Conservation (phyloP, 73 alveolate genomes). For the Stentor roeselii region DNA sequence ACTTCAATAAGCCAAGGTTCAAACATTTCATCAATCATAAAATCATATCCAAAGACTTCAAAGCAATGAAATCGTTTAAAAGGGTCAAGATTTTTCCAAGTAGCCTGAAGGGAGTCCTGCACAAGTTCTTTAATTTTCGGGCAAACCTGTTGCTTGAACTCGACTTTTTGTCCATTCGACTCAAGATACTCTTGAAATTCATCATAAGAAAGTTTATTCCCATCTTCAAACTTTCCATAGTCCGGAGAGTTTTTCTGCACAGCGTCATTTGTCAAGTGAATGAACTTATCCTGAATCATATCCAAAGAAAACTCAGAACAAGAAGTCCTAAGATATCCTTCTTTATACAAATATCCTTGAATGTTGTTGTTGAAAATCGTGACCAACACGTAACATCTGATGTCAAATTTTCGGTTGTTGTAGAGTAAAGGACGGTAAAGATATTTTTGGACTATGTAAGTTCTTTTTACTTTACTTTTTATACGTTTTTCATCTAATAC, state of each 20-base stretch:
- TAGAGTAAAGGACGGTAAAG: constrained; percentile 90
- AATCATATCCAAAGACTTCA: constrained; percentile 51
- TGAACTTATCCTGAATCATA: constrained; percentile 46
- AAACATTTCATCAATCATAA: constrained; percentile 43
- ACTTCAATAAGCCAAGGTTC: constrained; percentile 49
- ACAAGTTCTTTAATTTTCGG: constrained; percentile 2
- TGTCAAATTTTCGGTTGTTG: constrained; percentile 92
- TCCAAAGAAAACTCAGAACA: constrained; percentile 63
- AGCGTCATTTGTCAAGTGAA: constrained; percentile 97
- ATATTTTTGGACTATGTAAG: constrained; percentile 85
- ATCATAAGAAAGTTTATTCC: constrained; percentile 38
- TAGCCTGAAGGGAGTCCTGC: constrained; percentile 10
- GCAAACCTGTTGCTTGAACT: constrained; percentile 16
- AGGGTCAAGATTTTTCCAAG: constrained; percentile 22
- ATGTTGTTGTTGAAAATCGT: constrained; percentile 61
- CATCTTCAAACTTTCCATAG: constrained; percentile 94
- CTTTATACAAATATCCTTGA: constrained; percentile 69
- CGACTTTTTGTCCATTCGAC: neutral
- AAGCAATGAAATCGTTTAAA: neutral
- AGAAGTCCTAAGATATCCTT: constrained; percentile 79
- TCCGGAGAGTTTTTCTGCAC: constrained; percentile 86
- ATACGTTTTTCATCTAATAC: constrained; percentile 22
- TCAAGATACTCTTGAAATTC: constrained; percentile 18
- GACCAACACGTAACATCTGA: constrained; percentile 81
- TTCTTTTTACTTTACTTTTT: constrained; percentile 31